These are phyloP conservation scores for Lentinus brumalis DNA, from an alignment of 768 basidiomycete species.

Conservation along the genomic window DNA sequence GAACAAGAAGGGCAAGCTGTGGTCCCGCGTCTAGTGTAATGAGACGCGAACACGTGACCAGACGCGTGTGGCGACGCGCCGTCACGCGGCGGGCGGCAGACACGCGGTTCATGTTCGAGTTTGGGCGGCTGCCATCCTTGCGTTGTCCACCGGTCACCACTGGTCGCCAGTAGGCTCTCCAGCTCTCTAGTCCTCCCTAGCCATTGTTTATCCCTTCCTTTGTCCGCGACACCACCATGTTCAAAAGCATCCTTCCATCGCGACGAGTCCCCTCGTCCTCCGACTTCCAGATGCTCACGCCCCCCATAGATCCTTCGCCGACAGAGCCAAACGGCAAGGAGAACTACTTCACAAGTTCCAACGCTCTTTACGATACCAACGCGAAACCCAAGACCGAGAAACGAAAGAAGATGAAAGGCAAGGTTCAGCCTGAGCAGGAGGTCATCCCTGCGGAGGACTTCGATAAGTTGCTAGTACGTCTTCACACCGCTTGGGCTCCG, in stretches of 20 bases:
- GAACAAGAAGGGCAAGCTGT: too few relatives aligned
- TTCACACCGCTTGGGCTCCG: background rate
- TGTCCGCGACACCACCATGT: conserved; percentile 48
- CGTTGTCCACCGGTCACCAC: background rate
- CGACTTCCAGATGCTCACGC: conserved; percentile 75
- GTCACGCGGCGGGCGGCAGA: too few relatives aligned
- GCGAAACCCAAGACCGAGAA: conserved; percentile 45
- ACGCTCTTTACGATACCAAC: conserved; percentile 25
- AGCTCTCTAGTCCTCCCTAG: conserved; percentile 3
- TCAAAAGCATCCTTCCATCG: conserved; percentile 76
- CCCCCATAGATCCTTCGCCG: conserved; percentile 42
- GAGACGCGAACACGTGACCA: conserved; percentile 19
- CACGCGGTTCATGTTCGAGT: conserved; percentile 18
- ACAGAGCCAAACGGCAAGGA: conserved; percentile 56
- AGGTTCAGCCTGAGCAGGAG: conserved; percentile 39
- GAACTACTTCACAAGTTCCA: conserved; percentile 52
- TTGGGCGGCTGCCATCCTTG: conserved; percentile 9
- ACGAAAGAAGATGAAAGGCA: conserved; percentile 42
- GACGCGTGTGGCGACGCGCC: conserved; percentile 1
- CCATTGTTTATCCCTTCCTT: background rate
- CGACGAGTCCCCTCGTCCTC: conserved; percentile 59
- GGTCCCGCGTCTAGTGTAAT: background rate
- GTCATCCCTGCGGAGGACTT: conserved; percentile 68
- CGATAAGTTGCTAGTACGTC: conserved; percentile 74
- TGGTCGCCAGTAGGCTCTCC: background rate